Base-by-base conservation (phyloP, 192 early-diverging fungal species). In the Coemansia sp. region DNA sequence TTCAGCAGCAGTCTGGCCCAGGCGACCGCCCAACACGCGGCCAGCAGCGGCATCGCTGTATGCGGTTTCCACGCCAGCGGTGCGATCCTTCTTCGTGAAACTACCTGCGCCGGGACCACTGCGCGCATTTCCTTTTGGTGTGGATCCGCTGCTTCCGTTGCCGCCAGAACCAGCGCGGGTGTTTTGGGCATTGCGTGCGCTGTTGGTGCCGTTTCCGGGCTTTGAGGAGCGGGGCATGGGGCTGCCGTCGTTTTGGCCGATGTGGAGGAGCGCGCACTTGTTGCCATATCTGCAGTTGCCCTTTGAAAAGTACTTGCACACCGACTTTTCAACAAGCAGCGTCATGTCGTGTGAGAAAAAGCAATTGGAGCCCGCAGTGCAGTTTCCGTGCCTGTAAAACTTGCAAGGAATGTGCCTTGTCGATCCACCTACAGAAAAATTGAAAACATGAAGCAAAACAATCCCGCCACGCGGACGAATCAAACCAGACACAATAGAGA, bases 241-340 rank as follows among this genome's bases (percentile, higher is more conserved):
- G 46, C 22, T 6, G 52, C 43, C 48, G 52, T 64, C 72, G 49
- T 61, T 60, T 33, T 59, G 61, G 55, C 38, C 60, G 0, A 32
- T 65, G 61, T 81, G 78, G 9, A 75, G 59, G 59, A 92, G 76
- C 0, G 90, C 89, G 61, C 90, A 92, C 63, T 89, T 90, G 49
- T 75, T 88, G 40, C 89, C 90, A 83, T 89, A 92, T 63, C 88
- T 89, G 84, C 90, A 92, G 49, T 90, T 90, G 35, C 90, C 90
- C 73, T 92, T 92, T 43, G 87, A 59, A 69, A 84, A 90, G 66
- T 90, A 92, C 65, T 89, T 90, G 87, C 90, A 92, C 11, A 89
- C 84, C 33, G 84, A 69, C 52, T 84, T 82, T 38, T 88, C 88
- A 11, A 86, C 75, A 61, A 81, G 70, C n/a, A 87, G 55, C 61